Base-by-base conservation (phyloP, 768 basidiomycete species). In the Trametes sanguinea region DNA sequence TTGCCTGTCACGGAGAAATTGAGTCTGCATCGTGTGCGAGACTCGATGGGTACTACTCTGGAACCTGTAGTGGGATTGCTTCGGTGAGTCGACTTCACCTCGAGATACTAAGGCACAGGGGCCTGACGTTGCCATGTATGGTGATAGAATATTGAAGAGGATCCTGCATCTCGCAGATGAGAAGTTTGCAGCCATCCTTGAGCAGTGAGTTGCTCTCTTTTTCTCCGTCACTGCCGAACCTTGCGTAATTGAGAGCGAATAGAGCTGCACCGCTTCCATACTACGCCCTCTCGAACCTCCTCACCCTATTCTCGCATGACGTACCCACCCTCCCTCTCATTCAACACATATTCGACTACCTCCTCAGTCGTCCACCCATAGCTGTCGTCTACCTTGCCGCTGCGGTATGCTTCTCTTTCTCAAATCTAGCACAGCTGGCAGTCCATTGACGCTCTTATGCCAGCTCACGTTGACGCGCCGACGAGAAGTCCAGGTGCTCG, bases 291-390 rank as follows among this genome's bases (percentile, higher is more conserved):
- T 92, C 94, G 4, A 92, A 94, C 75, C 84, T 97, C 35, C 78
- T 98, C 37, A 96, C 94, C 0, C 82, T 96, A 33, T 94, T 98
- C 76, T 87, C 95, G 10, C 95, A 98, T 72, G 94, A 97, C 67
- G 82, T 94, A 59, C 92, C 95, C 7, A 91, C 90, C 2, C 81
- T 96, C n/a, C 83, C 89, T 4, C 85, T 95, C 42, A 90, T 94
- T 30, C 94, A 96, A 71, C 89, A 94, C 64, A 85, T 94, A 50
- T 98, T 96, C 73, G 95, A 98, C 74, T 98, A 87, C 70, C 75
- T 97, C 9, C 76, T 98, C 11, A 85, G 86, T 64, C 82, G 94
- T 39, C 92, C 92, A 29, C 95, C 95, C 9, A 83, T 94, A 32
- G 79, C 81, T 1, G 81, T 86, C 2, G 88, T 96, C 0, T 98